These are phyloP conservation scores for Termitomyces sp. DNA, from an alignment of 768 basidiomycete genomes.

Conservation along the genomic window DNA sequence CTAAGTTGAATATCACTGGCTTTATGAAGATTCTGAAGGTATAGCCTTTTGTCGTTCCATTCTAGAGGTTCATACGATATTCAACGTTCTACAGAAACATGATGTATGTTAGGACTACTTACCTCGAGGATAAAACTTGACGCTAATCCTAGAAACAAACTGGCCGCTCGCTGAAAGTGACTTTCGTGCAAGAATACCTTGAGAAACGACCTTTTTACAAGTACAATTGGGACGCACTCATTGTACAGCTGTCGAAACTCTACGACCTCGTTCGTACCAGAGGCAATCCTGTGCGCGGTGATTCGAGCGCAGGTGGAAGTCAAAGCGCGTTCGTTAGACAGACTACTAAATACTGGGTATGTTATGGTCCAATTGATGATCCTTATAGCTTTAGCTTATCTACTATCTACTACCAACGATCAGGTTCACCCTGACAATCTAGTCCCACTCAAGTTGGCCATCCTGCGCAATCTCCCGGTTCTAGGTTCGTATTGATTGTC, in stretches of 20 bases:
- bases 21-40: slow-evolving; percentile 99
- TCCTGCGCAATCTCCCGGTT: slow-evolving; percentile 89
- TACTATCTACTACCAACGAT: not conserved
- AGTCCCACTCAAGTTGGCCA: slow-evolving; percentile 88
- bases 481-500: slow-evolving; percentile 50
- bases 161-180: slow-evolving; percentile 68
- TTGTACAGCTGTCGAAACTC: slow-evolving; percentile 91
- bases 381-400: not conserved
- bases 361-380: slow-evolving; percentile 2
- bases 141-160: slow-evolving; percentile 79
- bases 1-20: slow-evolving; percentile 97
- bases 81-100: slow-evolving; percentile 64
- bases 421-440: slow-evolving; percentile 91
- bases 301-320: slow-evolving; percentile 88
- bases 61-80: not conserved
- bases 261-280: slow-evolving; percentile 95
- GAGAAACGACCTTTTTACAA: slow-evolving; percentile 96
- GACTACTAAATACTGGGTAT: slow-evolving; percentile 98
- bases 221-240: slow-evolving; percentile 93
- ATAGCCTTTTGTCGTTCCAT: not conserved
- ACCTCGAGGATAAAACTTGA: not conserved
- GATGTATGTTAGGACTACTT: slow-evolving; percentile 47
- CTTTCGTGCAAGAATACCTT: slow-evolving; percentile 87
- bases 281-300: slow-evolving; percentile 91
- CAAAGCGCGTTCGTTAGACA: slow-evolving; percentile 98